Percentiles rank a stretch among this genome's conserved stretches.
These are phyloP conservation scores for Fagopyrum esculentum DNA, from an alignment of 148 eudicot species.

Conservation along the genomic window DNA sequence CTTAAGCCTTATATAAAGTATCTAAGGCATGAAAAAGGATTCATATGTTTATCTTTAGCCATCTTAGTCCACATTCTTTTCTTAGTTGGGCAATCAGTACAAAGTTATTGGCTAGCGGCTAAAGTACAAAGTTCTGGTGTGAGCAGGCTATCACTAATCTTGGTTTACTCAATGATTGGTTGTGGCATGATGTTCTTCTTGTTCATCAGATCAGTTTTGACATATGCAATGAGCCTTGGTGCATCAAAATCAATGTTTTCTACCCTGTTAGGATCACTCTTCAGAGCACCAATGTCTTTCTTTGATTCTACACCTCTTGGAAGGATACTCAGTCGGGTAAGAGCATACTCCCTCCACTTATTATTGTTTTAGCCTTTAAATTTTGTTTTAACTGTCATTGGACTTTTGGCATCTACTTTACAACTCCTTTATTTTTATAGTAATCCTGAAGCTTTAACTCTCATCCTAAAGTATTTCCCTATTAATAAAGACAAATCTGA, in stretches of 20 bases:
- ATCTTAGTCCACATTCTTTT: slow-evolving; percentile 26
- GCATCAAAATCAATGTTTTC: slow-evolving; percentile 43
- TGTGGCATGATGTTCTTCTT: not conserved
- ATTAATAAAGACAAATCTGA: too few relatives aligned
- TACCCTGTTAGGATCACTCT: slow-evolving; percentile 38
- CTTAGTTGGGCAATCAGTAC: slow-evolving; percentile 36
- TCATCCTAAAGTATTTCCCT: too few relatives aligned
- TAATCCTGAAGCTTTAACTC: too few relatives aligned
- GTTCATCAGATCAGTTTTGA: slow-evolving; percentile 1
- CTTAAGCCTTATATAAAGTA: slow-evolving; percentile 46
- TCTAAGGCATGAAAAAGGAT: slow-evolving; percentile 36
- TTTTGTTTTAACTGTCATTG: too few relatives aligned
- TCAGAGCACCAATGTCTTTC: slow-evolving; percentile 63
- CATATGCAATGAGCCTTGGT: slow-evolving; percentile 29
- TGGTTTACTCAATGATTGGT: slow-evolving; percentile 32
- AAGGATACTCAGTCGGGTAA: slow-evolving; percentile 57
- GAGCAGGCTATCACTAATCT: slow-evolving; percentile 21
- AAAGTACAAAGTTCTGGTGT: slow-evolving; percentile 28
- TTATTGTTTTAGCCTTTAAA: too few relatives aligned
- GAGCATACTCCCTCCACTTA: not conserved
- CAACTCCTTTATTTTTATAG: too few relatives aligned
- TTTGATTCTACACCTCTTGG: slow-evolving; percentile 64
- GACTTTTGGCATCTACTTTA: too few relatives aligned
- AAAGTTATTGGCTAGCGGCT: slow-evolving; percentile 50
- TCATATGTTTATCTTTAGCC: slow-evolving; percentile 31